Evolutionary conservation across 2,329 filamentous ascomycete species (phyloP).

Genomic region (Stemphylium beticola): DNA sequence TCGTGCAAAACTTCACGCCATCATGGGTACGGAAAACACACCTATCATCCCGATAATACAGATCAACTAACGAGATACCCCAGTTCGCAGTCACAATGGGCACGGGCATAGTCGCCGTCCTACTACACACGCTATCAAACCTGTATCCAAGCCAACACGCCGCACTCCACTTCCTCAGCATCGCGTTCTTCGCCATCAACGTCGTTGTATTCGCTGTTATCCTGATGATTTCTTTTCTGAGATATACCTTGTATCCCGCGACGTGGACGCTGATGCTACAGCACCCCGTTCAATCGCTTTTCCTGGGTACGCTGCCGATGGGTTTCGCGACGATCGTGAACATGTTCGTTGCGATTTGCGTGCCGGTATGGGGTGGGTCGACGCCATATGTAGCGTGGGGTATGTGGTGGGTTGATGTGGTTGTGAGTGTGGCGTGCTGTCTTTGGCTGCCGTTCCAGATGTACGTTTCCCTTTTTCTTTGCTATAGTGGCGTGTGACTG

Average conservation of each 20-base stretch:
- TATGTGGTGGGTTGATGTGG: conserved; percentile 57
- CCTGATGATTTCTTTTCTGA: conserved; percentile 59
- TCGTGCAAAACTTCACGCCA: conserved; percentile 45
- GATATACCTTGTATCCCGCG: conserved; percentile 69
- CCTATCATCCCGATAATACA: neutral
- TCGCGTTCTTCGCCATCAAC: conserved; percentile 67
- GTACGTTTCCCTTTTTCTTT: conserved; percentile 6
- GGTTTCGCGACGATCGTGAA: conserved; percentile 71
- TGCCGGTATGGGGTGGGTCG: conserved; percentile 63
- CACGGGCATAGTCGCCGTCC: conserved; percentile 55
- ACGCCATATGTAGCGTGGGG: conserved; percentile 54
- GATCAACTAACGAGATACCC: neutral
- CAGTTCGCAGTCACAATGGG: conserved; percentile 36
- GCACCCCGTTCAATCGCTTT: conserved; percentile 70
- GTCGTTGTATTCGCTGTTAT: conserved; percentile 62
- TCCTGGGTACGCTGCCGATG: conserved; percentile 71
- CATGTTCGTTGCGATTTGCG: conserved; percentile 67
- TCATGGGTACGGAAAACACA: conserved; percentile 33
- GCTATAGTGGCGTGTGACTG: neutral
- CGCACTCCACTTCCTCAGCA: conserved; percentile 61
- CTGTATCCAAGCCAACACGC: conserved; percentile 58
- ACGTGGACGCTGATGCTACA: conserved; percentile 71
- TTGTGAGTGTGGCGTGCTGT: conserved; percentile 52
- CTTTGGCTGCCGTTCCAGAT: conserved; percentile 39
- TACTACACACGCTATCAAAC: conserved; percentile 64